Base-by-base conservation (phyloP, 2,329 filamentous ascomycete species). In the Orbilia quercus region DNA sequence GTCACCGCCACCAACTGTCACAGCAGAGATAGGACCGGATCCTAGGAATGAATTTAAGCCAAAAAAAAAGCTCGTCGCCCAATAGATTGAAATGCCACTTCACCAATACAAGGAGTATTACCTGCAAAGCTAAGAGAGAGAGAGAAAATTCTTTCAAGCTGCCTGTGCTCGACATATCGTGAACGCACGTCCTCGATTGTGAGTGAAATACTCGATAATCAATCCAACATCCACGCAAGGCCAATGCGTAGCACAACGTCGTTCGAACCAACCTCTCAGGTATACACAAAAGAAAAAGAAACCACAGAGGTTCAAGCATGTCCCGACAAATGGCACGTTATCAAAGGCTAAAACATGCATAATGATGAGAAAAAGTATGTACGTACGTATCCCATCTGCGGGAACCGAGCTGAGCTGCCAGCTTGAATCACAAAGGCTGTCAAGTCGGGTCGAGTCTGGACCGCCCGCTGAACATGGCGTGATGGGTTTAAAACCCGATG, bases 241-340 rank as follows among this genome's bases (percentile, higher is more conserved):
- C n/a, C n/a, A n/a, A n/a, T n/a, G n/a, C n/a, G n/a, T n/a, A n/a
- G n/a, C n/a, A n/a, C n/a, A n/a, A n/a, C n/a, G n/a, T n/a, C n/a
- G n/a, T n/a, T n/a, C n/a, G n/a, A 34, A 12, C 12, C 31, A 34
- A 12, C 31, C 31, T 34, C 6, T n/a, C n/a, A 6, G 5, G 5
- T 45, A n/a, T n/a, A 6, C 5, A n/a, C 12, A 45, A 45, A 45
- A 45, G 5, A 45, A 45, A 45, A 45, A 6, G n/a, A n/a, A n/a
- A n/a, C n/a, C n/a, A n/a, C n/a, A n/a, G n/a, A n/a, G n/a, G n/a
- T n/a, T n/a, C n/a, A n/a, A n/a, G n/a, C 47, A 54, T 53, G 38
- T 22, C 51, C 25, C 44, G 59, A 44, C 51, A 54, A 59, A 53
- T 72, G 50, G 51, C 66, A 70, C 65, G 34, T 55, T 48, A 70